Percentiles rank a stretch among this genome's conserved stretches.
These are phyloP conservation scores for Protomyces gravidus DNA, from an alignment of 1,139 yeast species.

Conservation along the genomic window DNA sequence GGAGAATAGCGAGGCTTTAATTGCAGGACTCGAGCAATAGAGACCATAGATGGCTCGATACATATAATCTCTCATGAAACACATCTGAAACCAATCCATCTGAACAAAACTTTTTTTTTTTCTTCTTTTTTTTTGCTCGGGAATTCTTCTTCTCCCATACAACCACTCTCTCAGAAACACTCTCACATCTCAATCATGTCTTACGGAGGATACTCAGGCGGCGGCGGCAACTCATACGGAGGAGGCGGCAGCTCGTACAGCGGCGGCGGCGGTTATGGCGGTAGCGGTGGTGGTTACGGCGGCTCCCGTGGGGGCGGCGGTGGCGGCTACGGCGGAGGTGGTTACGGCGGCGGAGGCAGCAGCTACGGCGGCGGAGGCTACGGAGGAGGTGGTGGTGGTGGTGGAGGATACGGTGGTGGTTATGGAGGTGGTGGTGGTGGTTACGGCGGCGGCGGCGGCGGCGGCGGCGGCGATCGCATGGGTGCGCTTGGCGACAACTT, in stretches of 20 bases:
- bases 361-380: slow-evolving; percentile 42
- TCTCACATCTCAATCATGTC: slow-evolving; percentile 8
- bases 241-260: slow-evolving; percentile 33
- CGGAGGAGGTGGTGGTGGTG: slow-evolving; percentile 40
- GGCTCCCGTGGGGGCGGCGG: slow-evolving; percentile 10
- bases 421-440: slow-evolving; percentile 15
- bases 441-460: slow-evolving; percentile 40
- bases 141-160: neutral
- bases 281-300: slow-evolving; percentile 33
- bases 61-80: no score
- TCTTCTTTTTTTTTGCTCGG: neutral
- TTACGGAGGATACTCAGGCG: slow-evolving; percentile 27
- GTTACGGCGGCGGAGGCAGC: slow-evolving; percentile 40
- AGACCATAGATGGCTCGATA: no score
- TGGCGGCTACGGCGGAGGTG: slow-evolving; percentile 11
- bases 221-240: slow-evolving; percentile 36
- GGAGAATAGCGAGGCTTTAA: slow-evolving; percentile 12
- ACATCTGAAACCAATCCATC: no score
- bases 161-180: neutral
- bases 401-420: slow-evolving; percentile 38
- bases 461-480: slow-evolving; percentile 45
- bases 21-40: slow-evolving; percentile 18
- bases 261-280: slow-evolving; percentile 39
- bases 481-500: slow-evolving; percentile 56
- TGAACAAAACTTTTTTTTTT: neutral